Base-by-base conservation (phyloP, 225 moss, liverwort and hornwort species). In the Sphagnum tenellum region DNA sequence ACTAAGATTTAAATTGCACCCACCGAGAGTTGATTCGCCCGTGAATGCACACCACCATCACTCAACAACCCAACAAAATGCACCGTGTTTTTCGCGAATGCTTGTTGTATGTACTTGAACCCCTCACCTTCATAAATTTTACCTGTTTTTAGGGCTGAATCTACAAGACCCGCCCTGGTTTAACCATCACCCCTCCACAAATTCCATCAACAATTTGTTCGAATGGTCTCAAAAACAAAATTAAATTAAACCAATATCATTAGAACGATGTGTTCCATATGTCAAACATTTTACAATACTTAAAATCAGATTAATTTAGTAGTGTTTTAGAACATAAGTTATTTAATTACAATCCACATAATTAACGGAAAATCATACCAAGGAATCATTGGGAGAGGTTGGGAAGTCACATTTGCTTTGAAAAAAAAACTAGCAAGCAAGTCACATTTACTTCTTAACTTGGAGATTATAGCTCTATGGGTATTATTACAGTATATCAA, bases 41-140 rank as follows among this genome's bases (percentile, higher is more conserved):
- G 90, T 62, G 96, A 98, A 75, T 98, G 96, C 47, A 98, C 96
- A 63, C 96, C 96, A 64, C 96, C 96, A 52, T 98, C 92, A 69
- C 96, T 98, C 56, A 98, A 65, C 52, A 98, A 85, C 60, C 96
- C 96, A 75, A 98, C 93, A 81, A 98, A 87, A 70, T 98, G 96
- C 46, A 98, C 89, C 53, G 96, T 93, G 59, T 90, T 89, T 48
- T 77, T 67, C 3, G 87, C 79, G 70, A 93, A 81, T 3, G 80
- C 81, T 66, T 81, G 78, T 58, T 89, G 70, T 64, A 98, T 7
- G 55, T 90, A 87, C 8, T 85, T 63, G 47, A 92, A 98, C 66
- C 96, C 93, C 29, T 66, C 48, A 55, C 98, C 86, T 56, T 93
- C 56, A 12, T 59, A 98, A 44, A 98, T 67, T 48, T 87, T 84